Percentiles rank a stretch among this genome's conserved stretches.
These are phyloP conservation scores for Podospora pseudocomata DNA, from an alignment of 495 filamentous ascomycete genomes.

Conservation along the genomic window DNA sequence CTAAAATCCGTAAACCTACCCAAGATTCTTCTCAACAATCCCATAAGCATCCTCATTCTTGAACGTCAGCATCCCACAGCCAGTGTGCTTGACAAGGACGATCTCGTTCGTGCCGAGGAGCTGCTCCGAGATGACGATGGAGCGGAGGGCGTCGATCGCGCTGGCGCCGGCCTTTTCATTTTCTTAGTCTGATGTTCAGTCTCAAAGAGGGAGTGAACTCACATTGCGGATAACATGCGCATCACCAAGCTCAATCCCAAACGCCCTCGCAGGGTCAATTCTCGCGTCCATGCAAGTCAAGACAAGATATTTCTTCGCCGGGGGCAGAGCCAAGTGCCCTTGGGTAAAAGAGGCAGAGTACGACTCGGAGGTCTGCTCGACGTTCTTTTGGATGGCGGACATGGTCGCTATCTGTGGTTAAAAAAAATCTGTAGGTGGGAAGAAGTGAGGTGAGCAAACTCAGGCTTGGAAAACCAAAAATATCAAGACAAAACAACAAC, in stretches of 20 bases:
- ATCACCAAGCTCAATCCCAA: constrained; percentile 71
- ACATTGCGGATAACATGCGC: constrained; percentile 80
- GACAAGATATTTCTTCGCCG: constrained; percentile 64
- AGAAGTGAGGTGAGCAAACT: not conserved
- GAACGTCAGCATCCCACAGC: constrained; percentile 82
- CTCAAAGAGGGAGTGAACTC: constrained; percentile 1
- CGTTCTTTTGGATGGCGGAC: constrained; percentile 50
- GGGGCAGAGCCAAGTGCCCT: constrained; percentile 66
- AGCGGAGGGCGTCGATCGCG: constrained; percentile 65
- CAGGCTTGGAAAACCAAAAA: not conserved
- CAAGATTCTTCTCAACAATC: constrained; percentile 55
- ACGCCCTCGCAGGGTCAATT: constrained; percentile 66
- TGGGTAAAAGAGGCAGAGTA: constrained; percentile 62
- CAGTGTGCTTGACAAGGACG: constrained; percentile 72
- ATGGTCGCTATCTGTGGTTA: constrained; percentile 13
- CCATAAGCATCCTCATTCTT: constrained; percentile 58
- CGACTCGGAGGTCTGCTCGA: constrained; percentile 54
- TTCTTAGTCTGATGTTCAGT: constrained; percentile 8
- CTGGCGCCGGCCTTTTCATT: constrained; percentile 53
- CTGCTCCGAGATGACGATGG: constrained; percentile 76
- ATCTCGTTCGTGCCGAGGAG: constrained; percentile 76
- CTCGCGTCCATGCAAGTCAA: constrained; percentile 83
- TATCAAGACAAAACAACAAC: too few relatives aligned
- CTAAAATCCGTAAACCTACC: constrained; percentile 29
- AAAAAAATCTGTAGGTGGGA: not conserved